Percentiles rank a stretch among this genome's conserved stretches.
These are phyloP conservation scores for Colletotrichum sp. DNA, from an alignment of 2,329 filamentous ascomycete species.

Conservation along the genomic window DNA sequence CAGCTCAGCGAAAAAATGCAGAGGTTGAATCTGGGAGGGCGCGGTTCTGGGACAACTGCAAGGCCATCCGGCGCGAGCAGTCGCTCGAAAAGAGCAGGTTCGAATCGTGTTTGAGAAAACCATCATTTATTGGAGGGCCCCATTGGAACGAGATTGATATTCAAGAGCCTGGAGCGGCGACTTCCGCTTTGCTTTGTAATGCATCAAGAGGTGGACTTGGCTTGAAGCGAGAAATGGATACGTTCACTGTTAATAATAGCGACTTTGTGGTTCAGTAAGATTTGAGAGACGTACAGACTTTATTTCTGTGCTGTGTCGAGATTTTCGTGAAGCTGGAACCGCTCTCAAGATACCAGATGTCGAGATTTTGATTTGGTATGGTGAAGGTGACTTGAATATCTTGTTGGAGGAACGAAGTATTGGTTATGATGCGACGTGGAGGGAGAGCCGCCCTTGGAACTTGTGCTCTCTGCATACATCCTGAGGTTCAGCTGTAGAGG, in stretches of 20 bases:
- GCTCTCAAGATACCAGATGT: neutral
- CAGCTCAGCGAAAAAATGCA: neutral
- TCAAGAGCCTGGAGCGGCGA: neutral
- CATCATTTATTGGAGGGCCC: neutral
- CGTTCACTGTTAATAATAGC: neutral
- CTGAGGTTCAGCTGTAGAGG: neutral
- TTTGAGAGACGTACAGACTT: neutral
- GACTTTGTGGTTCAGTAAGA: neutral
- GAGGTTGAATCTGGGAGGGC: neutral
- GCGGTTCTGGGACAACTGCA: rapidly evolving
- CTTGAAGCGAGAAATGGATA: neutral
- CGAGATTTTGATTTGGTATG: neutral
- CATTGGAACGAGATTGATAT: neutral
- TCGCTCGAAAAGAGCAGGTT: neutral
- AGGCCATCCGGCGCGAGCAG: neutral
- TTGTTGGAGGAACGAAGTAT: neutral
- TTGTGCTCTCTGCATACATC: neutral
- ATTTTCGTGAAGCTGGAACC: neutral
- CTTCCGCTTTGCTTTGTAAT: neutral
- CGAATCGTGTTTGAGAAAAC: neutral
- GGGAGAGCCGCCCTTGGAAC: rapidly evolving
- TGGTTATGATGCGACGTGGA: neutral
- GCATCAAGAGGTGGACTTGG: neutral
- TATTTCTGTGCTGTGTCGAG: rapidly evolving
- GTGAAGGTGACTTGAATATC: neutral